Conservation (phyloP, 139 green algal genomes). For the Tetraselmis striata region DNA sequence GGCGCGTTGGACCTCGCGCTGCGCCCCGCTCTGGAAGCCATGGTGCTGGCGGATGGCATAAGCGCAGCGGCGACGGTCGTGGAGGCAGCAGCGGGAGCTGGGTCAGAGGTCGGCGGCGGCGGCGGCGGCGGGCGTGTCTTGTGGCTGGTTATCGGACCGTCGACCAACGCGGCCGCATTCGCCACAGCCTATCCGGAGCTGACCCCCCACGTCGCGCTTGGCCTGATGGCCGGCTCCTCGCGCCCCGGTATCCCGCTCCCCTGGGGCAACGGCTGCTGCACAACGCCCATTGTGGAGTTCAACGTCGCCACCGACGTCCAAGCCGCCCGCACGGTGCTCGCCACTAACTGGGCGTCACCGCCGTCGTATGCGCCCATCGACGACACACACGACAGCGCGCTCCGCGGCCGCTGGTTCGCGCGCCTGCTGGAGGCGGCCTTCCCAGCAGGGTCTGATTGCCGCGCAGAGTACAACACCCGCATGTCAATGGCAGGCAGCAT, state of each 20-base stretch:
- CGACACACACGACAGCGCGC: not conserved
- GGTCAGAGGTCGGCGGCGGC: not conserved
- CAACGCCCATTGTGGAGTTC: not conserved
- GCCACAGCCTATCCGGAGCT: not conserved
- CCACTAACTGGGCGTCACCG: not conserved
- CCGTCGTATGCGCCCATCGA: not conserved
- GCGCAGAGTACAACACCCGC: not conserved
- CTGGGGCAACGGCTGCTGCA: not conserved
- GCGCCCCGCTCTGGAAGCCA: not conserved
- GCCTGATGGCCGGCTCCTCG: not conserved
- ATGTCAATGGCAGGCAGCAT: not conserved
- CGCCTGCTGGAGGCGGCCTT: not conserved
- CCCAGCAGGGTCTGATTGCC: not conserved
- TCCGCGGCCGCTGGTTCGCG: not conserved
- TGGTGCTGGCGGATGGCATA: not conserved
- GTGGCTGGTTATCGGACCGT: not conserved
- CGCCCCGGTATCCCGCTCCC: not conserved
- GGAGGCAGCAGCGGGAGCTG: not conserved
- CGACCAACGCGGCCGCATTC: not conserved
- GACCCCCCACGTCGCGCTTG: not conserved
- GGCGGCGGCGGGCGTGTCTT: not conserved
- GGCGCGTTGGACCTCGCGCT: not conserved
- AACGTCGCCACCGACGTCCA: not conserved
- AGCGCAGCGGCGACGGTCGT: not conserved
- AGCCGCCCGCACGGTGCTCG: not conserved